Conservation (phyloP, 768 basidiomycete genomes). For the Grammothele lineata region DNA sequence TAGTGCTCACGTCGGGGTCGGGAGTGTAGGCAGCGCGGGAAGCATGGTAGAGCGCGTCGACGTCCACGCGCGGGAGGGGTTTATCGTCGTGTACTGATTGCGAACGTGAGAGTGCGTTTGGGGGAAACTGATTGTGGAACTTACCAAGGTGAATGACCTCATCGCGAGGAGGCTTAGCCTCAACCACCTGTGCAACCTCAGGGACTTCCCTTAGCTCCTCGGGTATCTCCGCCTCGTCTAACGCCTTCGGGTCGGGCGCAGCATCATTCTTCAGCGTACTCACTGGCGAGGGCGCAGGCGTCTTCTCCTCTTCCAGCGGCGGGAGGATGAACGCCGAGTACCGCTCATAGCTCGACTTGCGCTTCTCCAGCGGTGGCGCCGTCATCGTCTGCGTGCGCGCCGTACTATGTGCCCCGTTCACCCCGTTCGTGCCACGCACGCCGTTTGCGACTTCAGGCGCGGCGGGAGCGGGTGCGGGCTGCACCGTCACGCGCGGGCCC, state of each 20-base stretch:
- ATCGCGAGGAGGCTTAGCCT: neutral
- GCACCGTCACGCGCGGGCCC: slow-evolving; percentile 10
- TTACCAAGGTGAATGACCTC: slow-evolving; percentile 13
- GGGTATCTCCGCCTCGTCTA: slow-evolving; percentile 1
- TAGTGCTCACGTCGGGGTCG: slow-evolving; percentile 40
- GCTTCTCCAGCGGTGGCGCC: slow-evolving; percentile 42
- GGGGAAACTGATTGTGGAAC: neutral
- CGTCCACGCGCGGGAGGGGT: slow-evolving; percentile 44
- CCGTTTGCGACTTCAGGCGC: neutral
- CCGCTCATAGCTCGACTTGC: slow-evolving; percentile 64
- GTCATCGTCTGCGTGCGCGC: neutral
- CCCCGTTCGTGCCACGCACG: neutral
- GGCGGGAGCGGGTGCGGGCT: neutral
- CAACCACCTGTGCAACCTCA: neutral
- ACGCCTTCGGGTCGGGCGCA: neutral
- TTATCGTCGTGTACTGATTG: slow-evolving; percentile 36
- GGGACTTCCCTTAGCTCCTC: neutral
- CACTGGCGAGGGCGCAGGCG: slow-evolving; percentile 51
- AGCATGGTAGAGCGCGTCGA: slow-evolving; percentile 41
- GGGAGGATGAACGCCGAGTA: slow-evolving; percentile 62
- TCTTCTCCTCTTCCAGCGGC: slow-evolving; percentile 63
- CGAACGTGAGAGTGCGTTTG: neutral
- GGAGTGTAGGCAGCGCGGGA: slow-evolving; percentile 21
- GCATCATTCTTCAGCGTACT: slow-evolving; percentile 43
- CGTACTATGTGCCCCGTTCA: no score